phyloP scores from a whole-genome alignment of 192 early-diverging fungal genomes.

The Backusella circina region DNA sequence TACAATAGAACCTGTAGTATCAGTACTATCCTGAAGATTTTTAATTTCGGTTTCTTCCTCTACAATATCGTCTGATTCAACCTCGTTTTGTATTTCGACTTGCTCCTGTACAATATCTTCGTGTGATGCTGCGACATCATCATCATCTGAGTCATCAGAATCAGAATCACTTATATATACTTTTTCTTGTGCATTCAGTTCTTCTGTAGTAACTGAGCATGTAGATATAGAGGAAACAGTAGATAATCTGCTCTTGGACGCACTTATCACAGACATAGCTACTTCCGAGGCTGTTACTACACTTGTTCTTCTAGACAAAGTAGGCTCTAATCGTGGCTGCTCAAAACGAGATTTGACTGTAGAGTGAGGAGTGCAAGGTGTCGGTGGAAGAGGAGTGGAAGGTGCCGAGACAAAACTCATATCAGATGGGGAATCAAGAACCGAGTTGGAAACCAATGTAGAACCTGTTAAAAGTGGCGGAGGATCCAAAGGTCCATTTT shows the following conservation, averaged over 20 bases:
- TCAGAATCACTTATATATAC: neutral
- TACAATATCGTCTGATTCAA: neutral
- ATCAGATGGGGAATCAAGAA: slow-evolving; percentile 11
- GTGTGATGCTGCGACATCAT: neutral
- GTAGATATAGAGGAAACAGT: slow-evolving; percentile 11
- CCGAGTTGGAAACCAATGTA: neutral
- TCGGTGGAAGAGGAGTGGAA: slow-evolving; percentile 3
- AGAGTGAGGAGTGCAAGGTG: slow-evolving; percentile 8
- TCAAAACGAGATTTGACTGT: slow-evolving; percentile 2
- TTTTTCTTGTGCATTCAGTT: neutral
- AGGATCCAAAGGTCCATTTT: neutral
- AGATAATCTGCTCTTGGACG: neutral
- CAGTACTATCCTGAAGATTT: neutral
- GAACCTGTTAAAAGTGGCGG: neutral
- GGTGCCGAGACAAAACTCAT: slow-evolving; percentile 15
- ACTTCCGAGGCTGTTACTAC: neutral
- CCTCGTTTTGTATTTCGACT: neutral
- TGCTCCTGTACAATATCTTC: neutral
- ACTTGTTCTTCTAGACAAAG: neutral
- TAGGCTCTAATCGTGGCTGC: neutral
- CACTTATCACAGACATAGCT: neutral
- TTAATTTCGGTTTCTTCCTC: neutral
- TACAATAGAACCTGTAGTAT: neutral
- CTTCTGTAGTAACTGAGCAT: neutral
- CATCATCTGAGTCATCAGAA: neutral